These are phyloP conservation scores for Colletotrichum sp. DNA, from an alignment of 2,329 filamentous ascomycete genomes.

Conservation along the genomic window DNA sequence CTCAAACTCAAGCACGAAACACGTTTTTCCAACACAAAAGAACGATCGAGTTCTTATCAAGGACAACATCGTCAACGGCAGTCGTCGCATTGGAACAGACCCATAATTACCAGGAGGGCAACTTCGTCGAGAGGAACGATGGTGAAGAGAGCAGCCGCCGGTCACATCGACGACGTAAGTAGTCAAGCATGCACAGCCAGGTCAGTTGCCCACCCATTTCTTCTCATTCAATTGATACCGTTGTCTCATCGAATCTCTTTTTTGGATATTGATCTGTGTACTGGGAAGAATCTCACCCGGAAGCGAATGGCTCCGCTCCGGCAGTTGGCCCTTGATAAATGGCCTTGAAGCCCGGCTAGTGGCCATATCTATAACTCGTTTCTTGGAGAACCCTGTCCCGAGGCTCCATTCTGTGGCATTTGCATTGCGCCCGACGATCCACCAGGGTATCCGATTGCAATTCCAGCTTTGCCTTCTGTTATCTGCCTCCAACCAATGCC, in stretches of 20 bases:
- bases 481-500: not conserved
- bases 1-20: not conserved
- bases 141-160: not conserved
- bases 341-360: not conserved
- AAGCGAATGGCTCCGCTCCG: not conserved
- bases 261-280: not conserved
- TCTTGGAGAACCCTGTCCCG: not conserved
- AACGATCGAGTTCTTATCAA: not conserved
- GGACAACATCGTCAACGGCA: not conserved
- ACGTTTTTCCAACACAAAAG: not conserved
- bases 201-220: not conserved
- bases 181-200: not conserved
- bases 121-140: not conserved
- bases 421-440: not conserved
- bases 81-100: not conserved
- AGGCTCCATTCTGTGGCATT: not conserved
- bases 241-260: not conserved
- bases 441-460: constrained; percentile 5
- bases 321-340: not conserved
- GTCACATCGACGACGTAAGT: not conserved
- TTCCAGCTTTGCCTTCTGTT: not conserved
- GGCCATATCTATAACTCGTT: not conserved
- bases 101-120: not conserved
- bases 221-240: not conserved
- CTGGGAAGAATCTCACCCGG: not conserved